A percentile compares a stretch with the other conserved stretches of the same genome.
These are phyloP conservation scores for Cicer pinnatifidum DNA, from an alignment of 306 rosid genomes.

Conservation along the genomic window DNA sequence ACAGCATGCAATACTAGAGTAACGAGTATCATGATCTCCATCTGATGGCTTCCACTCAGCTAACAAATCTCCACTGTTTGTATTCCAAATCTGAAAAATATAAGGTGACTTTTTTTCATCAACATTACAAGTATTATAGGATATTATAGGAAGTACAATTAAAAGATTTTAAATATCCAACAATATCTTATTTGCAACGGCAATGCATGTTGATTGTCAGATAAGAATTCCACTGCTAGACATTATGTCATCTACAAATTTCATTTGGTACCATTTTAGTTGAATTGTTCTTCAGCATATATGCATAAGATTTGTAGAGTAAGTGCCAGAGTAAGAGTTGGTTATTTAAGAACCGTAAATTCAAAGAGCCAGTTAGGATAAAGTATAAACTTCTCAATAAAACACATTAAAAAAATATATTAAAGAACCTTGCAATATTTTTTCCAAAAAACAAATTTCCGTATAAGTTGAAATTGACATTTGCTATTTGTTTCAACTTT, in stretches of 20 bases:
- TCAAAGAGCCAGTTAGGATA: neutral
- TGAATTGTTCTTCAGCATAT: neutral
- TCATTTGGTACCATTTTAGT: neutral
- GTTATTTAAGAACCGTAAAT: constrained; percentile 7
- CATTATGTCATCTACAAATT: constrained; percentile 10
- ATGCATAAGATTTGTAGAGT: constrained; percentile 2
- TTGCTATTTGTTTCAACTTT: neutral
- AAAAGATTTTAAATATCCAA: neutral
- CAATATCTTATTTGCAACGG: constrained; percentile 20
- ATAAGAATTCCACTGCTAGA: neutral
- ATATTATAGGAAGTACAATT: neutral
- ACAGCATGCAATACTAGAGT: constrained; percentile 62
- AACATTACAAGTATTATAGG: constrained; percentile 1
- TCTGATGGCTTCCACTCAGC: constrained; percentile 56
- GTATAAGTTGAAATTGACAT: neutral
- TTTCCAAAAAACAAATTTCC: neutral
- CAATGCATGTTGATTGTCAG: constrained; percentile 2
- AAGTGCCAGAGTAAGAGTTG: neutral
- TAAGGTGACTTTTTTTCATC: constrained; percentile 1
- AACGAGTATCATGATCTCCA: constrained; percentile 47
- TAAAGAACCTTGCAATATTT: neutral
- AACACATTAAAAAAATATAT: neutral
- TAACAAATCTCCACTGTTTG: constrained; percentile 51
- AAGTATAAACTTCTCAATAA: neutral
- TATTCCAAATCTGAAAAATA: constrained; percentile 65